These are phyloP conservation scores for Quercus phellos DNA, from an alignment of 331 rosid genomes.

Conservation along the genomic window DNA sequence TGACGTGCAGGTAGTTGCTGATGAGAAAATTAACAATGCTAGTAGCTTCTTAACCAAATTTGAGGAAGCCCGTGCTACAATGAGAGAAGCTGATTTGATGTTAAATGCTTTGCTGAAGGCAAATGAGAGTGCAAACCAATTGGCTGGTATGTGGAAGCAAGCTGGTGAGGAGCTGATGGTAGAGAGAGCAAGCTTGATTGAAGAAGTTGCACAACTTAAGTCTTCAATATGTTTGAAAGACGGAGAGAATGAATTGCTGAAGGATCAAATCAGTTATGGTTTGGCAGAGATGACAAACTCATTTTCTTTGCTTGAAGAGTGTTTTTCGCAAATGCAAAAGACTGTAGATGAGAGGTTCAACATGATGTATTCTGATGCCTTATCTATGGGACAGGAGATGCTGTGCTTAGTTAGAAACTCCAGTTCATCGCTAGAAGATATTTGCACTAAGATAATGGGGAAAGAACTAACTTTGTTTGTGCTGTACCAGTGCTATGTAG, in stretches of 20 bases:
- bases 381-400: conserved; percentile 45
- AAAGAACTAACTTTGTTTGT: conserved; percentile 49
- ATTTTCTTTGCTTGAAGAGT: conserved; percentile 52
- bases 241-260: conserved; percentile 46
- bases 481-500: conserved; percentile 43
- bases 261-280: conserved; percentile 44
- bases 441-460: conserved; percentile 39
- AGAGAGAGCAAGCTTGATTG: conserved; percentile 53
- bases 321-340: conserved; percentile 53
- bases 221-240: conserved; percentile 45
- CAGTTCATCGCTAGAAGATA: conserved; percentile 56
- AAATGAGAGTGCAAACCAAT: conserved; percentile 63
- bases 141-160: conserved; percentile 63
- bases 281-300: conserved; percentile 54
- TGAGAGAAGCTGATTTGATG: conserved; percentile 76
- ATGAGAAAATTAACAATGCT: conserved; percentile 27
- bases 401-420: conserved; percentile 34
- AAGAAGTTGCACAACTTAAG: conserved; percentile 61
- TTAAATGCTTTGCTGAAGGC: conserved; percentile 76
- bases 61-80: conserved; percentile 69
- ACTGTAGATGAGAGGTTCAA: conserved; percentile 53
- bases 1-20: conserved; percentile 42
- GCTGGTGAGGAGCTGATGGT: conserved; percentile 50
- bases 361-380: conserved; percentile 40
- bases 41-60: conserved; percentile 52